Conservation (phyloP, 495 filamentous ascomycete genomes). For the Tirmania nivea region DNA sequence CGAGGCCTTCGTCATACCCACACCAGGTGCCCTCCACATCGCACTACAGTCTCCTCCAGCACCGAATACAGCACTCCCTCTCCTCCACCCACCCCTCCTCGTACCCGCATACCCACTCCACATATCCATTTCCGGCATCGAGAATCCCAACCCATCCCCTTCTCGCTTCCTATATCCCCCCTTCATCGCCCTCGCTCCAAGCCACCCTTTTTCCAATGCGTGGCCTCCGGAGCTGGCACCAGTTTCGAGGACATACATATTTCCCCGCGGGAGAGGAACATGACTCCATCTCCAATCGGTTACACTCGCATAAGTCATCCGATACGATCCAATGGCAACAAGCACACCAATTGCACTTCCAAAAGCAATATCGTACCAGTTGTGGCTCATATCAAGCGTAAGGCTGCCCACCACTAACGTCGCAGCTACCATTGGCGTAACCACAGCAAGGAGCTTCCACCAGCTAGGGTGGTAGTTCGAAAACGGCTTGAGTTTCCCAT, state of each 20-base stretch:
- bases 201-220: neutral
- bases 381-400: conserved; percentile 24
- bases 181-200: neutral
- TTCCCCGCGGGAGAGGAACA: conserved; percentile 14
- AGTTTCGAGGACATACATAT: neutral
- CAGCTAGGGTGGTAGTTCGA: conserved; percentile 29
- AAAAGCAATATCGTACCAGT: conserved; percentile 37
- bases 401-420: conserved; percentile 17
- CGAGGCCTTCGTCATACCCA: too few relatives aligned
- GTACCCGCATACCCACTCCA: conserved; percentile 16
- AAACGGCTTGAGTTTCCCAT: conserved; percentile 42
- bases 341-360: conserved; percentile 35
- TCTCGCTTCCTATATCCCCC: conserved; percentile 1
- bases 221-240: neutral
- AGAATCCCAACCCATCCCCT: conserved; percentile 9
- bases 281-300: conserved; percentile 35
- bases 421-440: conserved; percentile 22
- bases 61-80: neutral
- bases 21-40: neutral
- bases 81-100: conserved; percentile 14
- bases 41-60: neutral
- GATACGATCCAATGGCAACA: conserved; percentile 35
- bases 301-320: conserved; percentile 34
- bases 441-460: conserved; percentile 23
- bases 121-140: conserved; percentile 8